Evolutionary conservation across 192 early-diverging fungal genomes (phyloP), one percentile per base, ranked within the genome.

Genomic region (Coemansia asiatica): DNA sequence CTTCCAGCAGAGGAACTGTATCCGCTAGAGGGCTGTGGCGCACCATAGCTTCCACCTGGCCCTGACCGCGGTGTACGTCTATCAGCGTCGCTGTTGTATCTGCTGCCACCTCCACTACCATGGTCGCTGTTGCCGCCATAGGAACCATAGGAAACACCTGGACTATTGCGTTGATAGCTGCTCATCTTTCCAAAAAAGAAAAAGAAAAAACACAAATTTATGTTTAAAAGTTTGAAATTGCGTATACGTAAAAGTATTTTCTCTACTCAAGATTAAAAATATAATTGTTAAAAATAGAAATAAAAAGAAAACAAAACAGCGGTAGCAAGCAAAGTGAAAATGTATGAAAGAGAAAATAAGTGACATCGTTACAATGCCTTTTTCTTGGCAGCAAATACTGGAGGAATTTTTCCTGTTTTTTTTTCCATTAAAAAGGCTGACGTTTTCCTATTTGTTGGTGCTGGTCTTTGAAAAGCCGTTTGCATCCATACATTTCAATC

Each of bases 171-270:
- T 55, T 33, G 3, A 8, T 72, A 72, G 75, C 75, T 72, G 66
- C 75, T 72, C 75, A 78, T 78, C 63, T 9, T 5, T 53, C 22
- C 2, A 31, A 65, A 68, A 66, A 25, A 53, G 15, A 9, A 10
- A 66, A 9, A 15, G 23, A 56, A 35, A 60, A 25, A 54, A 19
- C 19, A 50, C 22, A 60, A 6, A 13, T 6, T 26, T 21, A 26
- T 2, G 51, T 54, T 54, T 12, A 21, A 56, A 64, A 56, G 36
- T 36, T 7, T 36, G 10, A 12, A 13, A 13, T 8, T 44, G 2
- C 15, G 15, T 44, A 8, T 44, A 28, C 19, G 6, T 27, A 48
- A 33, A 47, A 62, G n/a, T n/a, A n/a, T n/a, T n/a, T n/a, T n/a
- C n/a, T n/a, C n/a, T n/a, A n/a, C n/a, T n/a, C n/a, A n/a, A n/a